These are phyloP conservation scores for Diospyros lotus DNA, from an alignment of 148 eudicot species.

Conservation along the genomic window DNA sequence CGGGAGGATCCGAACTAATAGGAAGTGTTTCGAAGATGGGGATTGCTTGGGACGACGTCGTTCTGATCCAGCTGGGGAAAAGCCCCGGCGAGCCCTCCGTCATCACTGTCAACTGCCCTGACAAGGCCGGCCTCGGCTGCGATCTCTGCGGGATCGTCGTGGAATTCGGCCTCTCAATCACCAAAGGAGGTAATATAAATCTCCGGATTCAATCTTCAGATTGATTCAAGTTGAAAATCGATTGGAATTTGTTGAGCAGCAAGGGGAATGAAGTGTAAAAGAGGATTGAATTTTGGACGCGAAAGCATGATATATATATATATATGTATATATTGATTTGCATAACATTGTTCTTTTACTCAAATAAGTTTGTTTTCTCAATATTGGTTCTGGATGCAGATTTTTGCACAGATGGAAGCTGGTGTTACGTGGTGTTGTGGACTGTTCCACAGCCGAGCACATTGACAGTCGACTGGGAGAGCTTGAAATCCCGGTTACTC, in stretches of 20 bases:
- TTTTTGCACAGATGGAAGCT: slow-evolving; percentile 76
- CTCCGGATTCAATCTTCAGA: neutral
- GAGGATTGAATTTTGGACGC: too few relatives aligned
- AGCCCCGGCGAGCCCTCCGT: slow-evolving; percentile 46
- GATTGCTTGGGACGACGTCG: slow-evolving; percentile 58
- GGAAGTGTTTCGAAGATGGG: slow-evolving; percentile 28
- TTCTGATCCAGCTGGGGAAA: slow-evolving; percentile 50
- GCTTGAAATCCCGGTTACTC: slow-evolving; percentile 54
- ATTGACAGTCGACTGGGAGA: slow-evolving; percentile 42
- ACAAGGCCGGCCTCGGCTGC: slow-evolving; percentile 69
- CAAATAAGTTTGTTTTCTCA: too few relatives aligned
- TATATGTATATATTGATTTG: too few relatives aligned
- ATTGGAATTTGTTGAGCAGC: neutral
- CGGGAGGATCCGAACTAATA: too few relatives aligned
- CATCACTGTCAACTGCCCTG: slow-evolving; percentile 74
- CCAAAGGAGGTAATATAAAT: slow-evolving; percentile 52
- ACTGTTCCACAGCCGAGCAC: slow-evolving; percentile 55
- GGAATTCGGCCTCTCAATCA: slow-evolving; percentile 67
- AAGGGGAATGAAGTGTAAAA: neutral
- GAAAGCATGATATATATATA: too few relatives aligned
- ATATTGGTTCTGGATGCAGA: slow-evolving; percentile 29
- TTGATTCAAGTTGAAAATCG: neutral
- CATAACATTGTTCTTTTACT: too few relatives aligned
- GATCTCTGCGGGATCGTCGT: slow-evolving; percentile 67
- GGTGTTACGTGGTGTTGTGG: slow-evolving; percentile 80